Base-by-base conservation (phyloP, 306 rosid genomes). In the Vigna unguiculata region DNA sequence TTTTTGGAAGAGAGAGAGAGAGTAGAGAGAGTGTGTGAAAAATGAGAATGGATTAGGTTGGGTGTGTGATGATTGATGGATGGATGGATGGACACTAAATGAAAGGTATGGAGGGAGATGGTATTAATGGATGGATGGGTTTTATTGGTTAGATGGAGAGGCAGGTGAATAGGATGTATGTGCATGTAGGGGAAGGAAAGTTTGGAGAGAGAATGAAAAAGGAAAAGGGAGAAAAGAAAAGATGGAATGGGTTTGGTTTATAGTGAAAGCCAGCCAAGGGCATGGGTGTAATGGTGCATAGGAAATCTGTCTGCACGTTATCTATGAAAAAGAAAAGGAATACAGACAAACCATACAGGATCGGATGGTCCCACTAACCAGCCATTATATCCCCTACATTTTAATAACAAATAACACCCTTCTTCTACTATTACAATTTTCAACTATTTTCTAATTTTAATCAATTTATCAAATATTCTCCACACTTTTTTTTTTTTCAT, bases 141-240 rank as follows among this genome's bases (percentile, higher is more conserved):
- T 69, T 78, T 77, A 79, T 80, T 82, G 45, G 76, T 67, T 22
- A 40, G 57, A 77, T 75, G 67, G 74, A 82, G 78, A 80, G 67
- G 83, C 91, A 86, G 86, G 88, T 84, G 95, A 73, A 72, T 72
- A 41, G 79, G 53, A 72, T 80, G 83, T 43, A 53, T 71, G 66
- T 79, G 71, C 10, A 30, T 34, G 32, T 32, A 22, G 17, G 13
- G n/a, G 45, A 21, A 64, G 7, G 45, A 21, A 64, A 51, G 25
- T 16, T 49, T 8, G 2, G 45, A 20, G 46, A 21, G 47, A 22
- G 43, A 36, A 45, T 11, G 58, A 51, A 24, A 25, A 60, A 12
- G 36, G 57, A 66, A 43, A 46, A 69, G 15, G 11, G 43, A 40
- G n/a, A 9, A 40, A 9, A 67, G 57, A 43, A 46, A 69, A 20